phyloP scores from a whole-genome alignment of 331 rosid species.

The Cucumis variabilis region DNA sequence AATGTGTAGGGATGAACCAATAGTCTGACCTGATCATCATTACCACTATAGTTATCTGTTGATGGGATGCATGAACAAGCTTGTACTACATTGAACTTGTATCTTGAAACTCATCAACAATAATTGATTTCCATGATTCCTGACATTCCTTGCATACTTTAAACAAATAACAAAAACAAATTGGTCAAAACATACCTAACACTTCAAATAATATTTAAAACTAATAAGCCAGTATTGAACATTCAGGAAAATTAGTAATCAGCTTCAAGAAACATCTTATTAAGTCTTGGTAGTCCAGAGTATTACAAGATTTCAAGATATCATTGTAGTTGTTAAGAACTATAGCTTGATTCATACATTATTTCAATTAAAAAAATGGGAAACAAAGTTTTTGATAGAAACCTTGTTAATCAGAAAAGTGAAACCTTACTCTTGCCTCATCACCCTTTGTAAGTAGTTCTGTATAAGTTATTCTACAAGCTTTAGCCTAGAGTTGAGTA shows the following conservation, averaged over 20 bases:
- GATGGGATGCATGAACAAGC: slow-evolving; percentile 76
- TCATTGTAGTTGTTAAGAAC: slow-evolving; percentile 78
- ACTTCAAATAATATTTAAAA: no score
- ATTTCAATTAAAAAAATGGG: slow-evolving; percentile 39
- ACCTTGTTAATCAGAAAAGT: no score
- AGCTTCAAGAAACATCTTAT: slow-evolving; percentile 89
- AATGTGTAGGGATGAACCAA: no score
- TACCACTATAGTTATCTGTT: slow-evolving; percentile 76
- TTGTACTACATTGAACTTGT: slow-evolving; percentile 95
- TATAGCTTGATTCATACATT: slow-evolving; percentile 65
- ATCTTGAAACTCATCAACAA: slow-evolving; percentile 97
- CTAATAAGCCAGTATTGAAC: no score
- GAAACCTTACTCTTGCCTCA: no score
- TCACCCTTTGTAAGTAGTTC: no score
- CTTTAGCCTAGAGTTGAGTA: slow-evolving; percentile 76
- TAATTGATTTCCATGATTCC: slow-evolving; percentile 81
- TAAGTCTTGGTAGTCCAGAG: slow-evolving; percentile 95
- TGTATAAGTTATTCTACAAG: slow-evolving; percentile 84
- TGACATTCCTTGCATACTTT: slow-evolving; percentile 79
- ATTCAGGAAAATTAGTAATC: no score
- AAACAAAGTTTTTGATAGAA: slow-evolving; percentile 30
- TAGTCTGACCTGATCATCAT: slow-evolving; percentile 69
- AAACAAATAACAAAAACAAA: slow-evolving; percentile 21
- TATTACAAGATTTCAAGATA: slow-evolving; percentile 82
- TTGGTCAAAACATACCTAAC: no score